phyloP scores from a whole-genome alignment of 202 grass and related monocot species.

The Zoysia matrella region DNA sequence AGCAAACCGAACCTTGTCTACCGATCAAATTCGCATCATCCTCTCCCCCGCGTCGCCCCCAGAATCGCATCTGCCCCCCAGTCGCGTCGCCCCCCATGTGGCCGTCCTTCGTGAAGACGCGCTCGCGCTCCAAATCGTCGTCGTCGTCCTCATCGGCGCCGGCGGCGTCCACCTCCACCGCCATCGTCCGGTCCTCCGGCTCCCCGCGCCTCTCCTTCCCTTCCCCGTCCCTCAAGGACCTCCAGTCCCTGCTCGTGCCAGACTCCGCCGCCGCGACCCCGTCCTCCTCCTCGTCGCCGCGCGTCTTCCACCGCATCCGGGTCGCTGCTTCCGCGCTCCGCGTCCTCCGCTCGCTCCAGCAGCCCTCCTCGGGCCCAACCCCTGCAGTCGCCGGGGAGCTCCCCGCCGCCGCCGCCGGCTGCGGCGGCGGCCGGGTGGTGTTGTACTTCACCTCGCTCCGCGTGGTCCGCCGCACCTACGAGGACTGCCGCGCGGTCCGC shows the following conservation, averaged over 20 bases:
- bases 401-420: conserved; percentile 7
- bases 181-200: neutral
- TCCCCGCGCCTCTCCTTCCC: conserved; percentile 45
- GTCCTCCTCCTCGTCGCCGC: conserved; percentile 34
- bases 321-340: too few relatives aligned
- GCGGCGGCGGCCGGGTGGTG: too few relatives aligned
- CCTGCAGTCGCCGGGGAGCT: too few relatives aligned
- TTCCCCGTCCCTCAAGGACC: conserved; percentile 62
- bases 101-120: conserved; percentile 67
- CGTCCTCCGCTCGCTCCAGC: conserved; percentile 1
- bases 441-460: neutral
- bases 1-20: neutral
- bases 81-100: conserved; percentile 52
- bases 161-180: conserved; percentile 13
- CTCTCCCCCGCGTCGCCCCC: neutral
- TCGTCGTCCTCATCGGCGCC: neutral
- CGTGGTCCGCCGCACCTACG: too few relatives aligned
- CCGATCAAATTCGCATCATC: neutral
- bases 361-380: too few relatives aligned
- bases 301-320: conserved; percentile 38
- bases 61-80: neutral
- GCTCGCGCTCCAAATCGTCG: neutral
- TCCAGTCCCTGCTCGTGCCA: conserved; percentile 49
- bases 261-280: conserved; percentile 2
- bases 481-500: too few relatives aligned